These are phyloP conservation scores for Daldinia vernicosa DNA, from an alignment of 495 filamentous ascomycete genomes.

Conservation along the genomic window DNA sequence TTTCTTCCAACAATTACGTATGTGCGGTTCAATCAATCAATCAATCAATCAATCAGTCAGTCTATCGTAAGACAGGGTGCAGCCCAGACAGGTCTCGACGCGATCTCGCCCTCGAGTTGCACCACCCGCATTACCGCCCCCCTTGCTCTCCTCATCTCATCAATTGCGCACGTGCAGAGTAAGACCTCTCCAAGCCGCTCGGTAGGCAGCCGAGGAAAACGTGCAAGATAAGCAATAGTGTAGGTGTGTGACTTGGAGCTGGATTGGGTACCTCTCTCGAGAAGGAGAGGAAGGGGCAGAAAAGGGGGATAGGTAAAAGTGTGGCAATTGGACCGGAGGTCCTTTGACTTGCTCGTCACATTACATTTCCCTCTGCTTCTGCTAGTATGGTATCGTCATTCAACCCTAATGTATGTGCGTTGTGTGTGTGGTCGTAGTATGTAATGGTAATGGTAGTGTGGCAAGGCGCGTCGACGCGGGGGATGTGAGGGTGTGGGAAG, in stretches of 20 bases:
- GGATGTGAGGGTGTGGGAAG: neutral
- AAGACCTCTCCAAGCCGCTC: conserved; percentile 10
- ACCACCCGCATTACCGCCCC: neutral
- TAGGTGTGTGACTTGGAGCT: neutral
- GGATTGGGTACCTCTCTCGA: conserved; percentile 17
- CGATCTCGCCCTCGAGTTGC: conserved; percentile 21
- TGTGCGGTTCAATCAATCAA: neutral
- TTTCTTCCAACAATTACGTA: conserved; percentile 17
- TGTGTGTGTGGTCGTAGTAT: no score
- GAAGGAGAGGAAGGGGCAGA: neutral
- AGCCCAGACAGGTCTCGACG: conserved; percentile 28
- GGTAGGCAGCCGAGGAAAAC: conserved; percentile 15
- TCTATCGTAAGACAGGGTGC: conserved; percentile 27
- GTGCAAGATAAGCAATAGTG: conserved; percentile 1
- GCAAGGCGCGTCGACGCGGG: conserved; percentile 1
- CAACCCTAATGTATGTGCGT: neutral
- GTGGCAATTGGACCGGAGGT: conserved; percentile 10
- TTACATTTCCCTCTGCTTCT: conserved; percentile 21
- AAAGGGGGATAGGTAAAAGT: neutral
- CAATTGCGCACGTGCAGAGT: conserved; percentile 28
- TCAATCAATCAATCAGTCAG: neutral
- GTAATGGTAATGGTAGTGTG: neutral
- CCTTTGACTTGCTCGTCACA: conserved; percentile 19
- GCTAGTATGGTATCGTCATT: conserved; percentile 26
- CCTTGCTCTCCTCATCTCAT: conserved; percentile 11